Percentiles rank a stretch among this genome's conserved stretches.
Conservation (phyloP, 306 rosid species). For the Calophaca sinica region DNA sequence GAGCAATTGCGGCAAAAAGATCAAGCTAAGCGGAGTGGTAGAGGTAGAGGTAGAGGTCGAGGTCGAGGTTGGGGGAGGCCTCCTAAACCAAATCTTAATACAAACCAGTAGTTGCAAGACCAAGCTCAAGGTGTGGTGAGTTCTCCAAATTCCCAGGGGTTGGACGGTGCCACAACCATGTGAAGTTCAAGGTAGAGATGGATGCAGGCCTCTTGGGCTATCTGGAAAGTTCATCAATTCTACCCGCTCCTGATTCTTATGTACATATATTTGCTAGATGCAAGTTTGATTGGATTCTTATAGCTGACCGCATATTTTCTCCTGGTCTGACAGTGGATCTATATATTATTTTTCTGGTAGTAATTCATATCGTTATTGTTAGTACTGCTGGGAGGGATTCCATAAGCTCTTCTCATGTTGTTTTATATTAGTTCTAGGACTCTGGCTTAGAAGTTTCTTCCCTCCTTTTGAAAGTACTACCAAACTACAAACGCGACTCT, state of each 20-base stretch:
- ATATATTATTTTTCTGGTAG: background rate
- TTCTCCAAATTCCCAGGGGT: no score
- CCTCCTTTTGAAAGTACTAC: background rate
- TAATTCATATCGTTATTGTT: background rate
- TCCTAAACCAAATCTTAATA: background rate
- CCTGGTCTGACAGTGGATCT: slow-evolving; percentile 16
- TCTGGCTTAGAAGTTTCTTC: background rate
- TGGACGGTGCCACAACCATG: no score
- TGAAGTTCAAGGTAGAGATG: no score
- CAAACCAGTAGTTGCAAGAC: background rate
- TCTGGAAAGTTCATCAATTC: background rate
- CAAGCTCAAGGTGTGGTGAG: background rate
- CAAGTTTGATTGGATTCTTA: slow-evolving; percentile 1
- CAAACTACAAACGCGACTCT: background rate
- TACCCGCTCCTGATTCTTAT: background rate
- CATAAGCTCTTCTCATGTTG: background rate
- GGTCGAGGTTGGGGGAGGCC: slow-evolving; percentile 19
- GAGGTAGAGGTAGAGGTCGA: background rate
- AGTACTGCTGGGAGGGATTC: slow-evolving; percentile 15
- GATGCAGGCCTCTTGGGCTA: background rate
- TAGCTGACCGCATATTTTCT: background rate
- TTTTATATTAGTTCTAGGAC: slow-evolving; percentile 4
- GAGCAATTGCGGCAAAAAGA: background rate
- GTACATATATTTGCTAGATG: background rate
- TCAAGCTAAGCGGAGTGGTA: slow-evolving; percentile 28